Base-by-base conservation (phyloP, 1,139 yeast species). In the Neolecta irregularis region DNA sequence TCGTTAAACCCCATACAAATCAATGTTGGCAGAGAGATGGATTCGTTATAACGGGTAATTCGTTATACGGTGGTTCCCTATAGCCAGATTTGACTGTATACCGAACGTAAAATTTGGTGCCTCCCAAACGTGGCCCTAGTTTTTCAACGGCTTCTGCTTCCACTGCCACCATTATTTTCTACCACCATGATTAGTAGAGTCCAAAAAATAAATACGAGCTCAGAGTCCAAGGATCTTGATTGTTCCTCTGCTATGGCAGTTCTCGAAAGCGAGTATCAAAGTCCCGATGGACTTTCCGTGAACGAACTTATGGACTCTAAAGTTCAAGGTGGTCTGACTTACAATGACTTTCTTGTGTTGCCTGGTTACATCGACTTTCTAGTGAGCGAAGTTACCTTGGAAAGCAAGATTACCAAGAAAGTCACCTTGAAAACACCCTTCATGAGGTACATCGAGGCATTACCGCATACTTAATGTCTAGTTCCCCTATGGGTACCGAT, bases 401-500 rank as follows among this genome's bases (percentile, higher is more conserved):
- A 83, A 51, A 69, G 93, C 46, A 77, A 69, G 58, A 67, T 88
- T 59, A 83, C 98, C 56, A 83, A 78, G 66, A 78, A 76, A 54
- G 88, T 88, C 64, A 63, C 91, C 40, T 68, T 88, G 60, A 83
- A 78, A 64, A 66, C 94, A 35, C 99, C 99, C 44, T 80, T 88
- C 50, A 88, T 88, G 45, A 85, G 31, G 31, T 28, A 12, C 22
- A 12, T 16, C 11, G 19, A 1, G 6, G 2, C 9, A 11, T 6
- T 1, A 5, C 1, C 12, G 9, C 3, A 26, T 2, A 5, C 3
- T 28, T 28, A 7, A 28, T 28, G 3, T 28, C 7, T 16, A 28
- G 96, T 24, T 81, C 95, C 52, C 99, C 99, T 50, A 88, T 88
- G 99, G 98, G 88, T n/a, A n/a, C n/a, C n/a, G n/a, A n/a, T n/a